Base-by-base conservation (phyloP, 2,329 filamentous ascomycete species). In the Botrytis aclada region DNA sequence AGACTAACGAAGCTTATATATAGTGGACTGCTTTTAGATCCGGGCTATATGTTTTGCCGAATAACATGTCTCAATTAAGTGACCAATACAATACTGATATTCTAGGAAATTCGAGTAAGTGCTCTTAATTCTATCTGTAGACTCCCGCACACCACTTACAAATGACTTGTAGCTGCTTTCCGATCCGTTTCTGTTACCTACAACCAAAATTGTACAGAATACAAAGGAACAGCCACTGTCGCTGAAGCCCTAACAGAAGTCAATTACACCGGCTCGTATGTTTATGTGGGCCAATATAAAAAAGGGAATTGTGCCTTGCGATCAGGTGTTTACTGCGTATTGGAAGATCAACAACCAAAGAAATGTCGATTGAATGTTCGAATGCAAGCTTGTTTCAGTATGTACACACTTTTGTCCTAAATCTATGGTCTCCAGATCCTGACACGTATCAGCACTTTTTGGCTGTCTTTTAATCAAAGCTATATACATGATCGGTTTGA, bases 391-490 rank as follows among this genome's bases (percentile, higher is more conserved):
- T 74, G 74, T 29, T 76, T 77, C 32, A 77, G 71, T 69, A 69
- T 18, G 41, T 41, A 2, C 18, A n/a, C 14, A 1, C 47, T 7
- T n/a, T n/a, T 41, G n/a, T n/a, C 6, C 1, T 54, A 20, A 37
- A 25, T 34, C 14, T n/a, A 12, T 61, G 9, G 8, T 20, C 6
- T n/a, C 7, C 5, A 25, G 43, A 34, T 54, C 34, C 41, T 61
- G 12, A 72, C 43, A n/a, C 10, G 2, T 45, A 6, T 12, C 14
- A 72, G 71, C 71, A 34, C 58, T 77, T 8, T 71, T 72, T 2
- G 75, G 74, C 12, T 77, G 75, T 58, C 70, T 77, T 3, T 18
- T 77, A 22, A 77, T 77, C 29, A 77, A 77, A 69, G 75, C 75
- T 0, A 64, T 69, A 10, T 77, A 77, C 39, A 77, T 77, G 76